Percentiles rank a stretch among this genome's conserved stretches.
phyloP scores from a whole-genome alignment of 2,329 filamentous ascomycete genomes.

The Pseudogymnoascus sp. region DNA sequence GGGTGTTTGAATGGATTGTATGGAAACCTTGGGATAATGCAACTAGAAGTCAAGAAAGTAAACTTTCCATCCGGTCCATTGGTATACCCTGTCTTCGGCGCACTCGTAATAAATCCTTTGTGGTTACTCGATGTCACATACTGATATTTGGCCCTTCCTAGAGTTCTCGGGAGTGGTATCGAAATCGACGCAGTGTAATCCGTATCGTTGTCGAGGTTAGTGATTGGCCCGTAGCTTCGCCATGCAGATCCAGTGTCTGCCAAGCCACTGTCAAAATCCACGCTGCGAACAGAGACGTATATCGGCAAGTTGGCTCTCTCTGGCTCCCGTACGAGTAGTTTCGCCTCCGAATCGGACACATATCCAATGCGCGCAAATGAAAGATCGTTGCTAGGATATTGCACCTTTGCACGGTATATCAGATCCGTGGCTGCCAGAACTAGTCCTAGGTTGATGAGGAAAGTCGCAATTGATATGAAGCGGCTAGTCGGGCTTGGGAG shows the following conservation, averaged over 20 bases:
- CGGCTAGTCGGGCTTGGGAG: slow-evolving; percentile 64
- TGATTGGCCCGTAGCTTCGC: slow-evolving; percentile 57
- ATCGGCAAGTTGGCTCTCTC: slow-evolving; percentile 66
- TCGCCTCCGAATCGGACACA: slow-evolving; percentile 71
- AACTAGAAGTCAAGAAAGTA: slow-evolving; percentile 87
- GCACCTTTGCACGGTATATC: slow-evolving; percentile 61
- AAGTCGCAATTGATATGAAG: slow-evolving; percentile 56
- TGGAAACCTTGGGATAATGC: slow-evolving; percentile 83
- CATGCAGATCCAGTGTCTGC: slow-evolving; percentile 54
- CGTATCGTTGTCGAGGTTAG: slow-evolving; percentile 61
- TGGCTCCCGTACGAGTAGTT: slow-evolving; percentile 77
- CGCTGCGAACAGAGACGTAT: slow-evolving; percentile 56
- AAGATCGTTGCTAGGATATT: slow-evolving; percentile 64
- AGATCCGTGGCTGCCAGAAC: slow-evolving; percentile 67
- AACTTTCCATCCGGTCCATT: slow-evolving; percentile 59
- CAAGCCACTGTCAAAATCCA: slow-evolving; percentile 41
- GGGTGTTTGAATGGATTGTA: slow-evolving; percentile 81
- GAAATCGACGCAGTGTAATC: slow-evolving; percentile 72
- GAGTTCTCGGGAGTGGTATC: slow-evolving; percentile 53
- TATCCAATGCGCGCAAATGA: slow-evolving; percentile 84
- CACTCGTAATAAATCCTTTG: slow-evolving; percentile 70
- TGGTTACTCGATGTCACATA: slow-evolving; percentile 84
- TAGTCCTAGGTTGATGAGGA: slow-evolving; percentile 63
- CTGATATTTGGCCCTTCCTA: slow-evolving; percentile 63
- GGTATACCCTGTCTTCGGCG: slow-evolving; percentile 60